These are phyloP conservation scores for Thalassiosira hispida DNA, from an alignment of 352 stramenopile genomes.

Conservation along the genomic window DNA sequence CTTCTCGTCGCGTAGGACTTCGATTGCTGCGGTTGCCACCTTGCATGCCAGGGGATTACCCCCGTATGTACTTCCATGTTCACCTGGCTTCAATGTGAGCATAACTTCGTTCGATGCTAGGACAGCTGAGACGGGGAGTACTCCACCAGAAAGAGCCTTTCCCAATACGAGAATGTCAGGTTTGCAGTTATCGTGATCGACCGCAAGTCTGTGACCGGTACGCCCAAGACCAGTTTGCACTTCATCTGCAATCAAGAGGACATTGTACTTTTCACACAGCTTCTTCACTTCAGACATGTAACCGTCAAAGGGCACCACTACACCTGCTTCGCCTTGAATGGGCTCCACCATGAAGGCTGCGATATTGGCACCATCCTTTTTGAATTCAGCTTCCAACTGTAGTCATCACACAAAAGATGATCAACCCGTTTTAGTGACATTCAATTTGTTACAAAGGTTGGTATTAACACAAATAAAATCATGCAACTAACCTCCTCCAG, in stretches of 20 bases:
- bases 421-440: slow-evolving; percentile 6
- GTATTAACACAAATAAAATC: slow-evolving; percentile 46
- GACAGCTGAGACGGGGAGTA: slow-evolving; percentile 97
- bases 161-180: slow-evolving; percentile 98
- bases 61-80: slow-evolving; percentile 97
- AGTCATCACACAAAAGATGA: slow-evolving; percentile 45
- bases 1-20: slow-evolving; percentile 96
- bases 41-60: slow-evolving; percentile 96
- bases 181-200: slow-evolving; percentile 95
- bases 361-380: slow-evolving; percentile 88
- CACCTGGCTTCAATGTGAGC: slow-evolving; percentile 95
- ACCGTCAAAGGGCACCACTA: slow-evolving; percentile 96
- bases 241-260: slow-evolving; percentile 98
- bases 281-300: slow-evolving; percentile 91
- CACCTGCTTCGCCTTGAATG: slow-evolving; percentile 98
- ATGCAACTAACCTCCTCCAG: slow-evolving; percentile 74
- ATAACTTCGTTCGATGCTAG: slow-evolving; percentile 96
- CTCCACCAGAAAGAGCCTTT: slow-evolving; percentile 96
- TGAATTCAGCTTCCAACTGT: slow-evolving; percentile 78
- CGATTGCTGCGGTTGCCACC: slow-evolving; percentile 95
- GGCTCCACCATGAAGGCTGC: slow-evolving; percentile 99
- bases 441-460: slow-evolving; percentile 5
- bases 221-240: slow-evolving; percentile 96
- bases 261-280: slow-evolving; percentile 96
- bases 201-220: slow-evolving; percentile 95